A percentile compares a stretch with the other conserved stretches of the same genome.
Evolutionary conservation across 371 early-diverging fungal species (phyloP).

Genomic region (Syncephalis plumigaleata): DNA sequence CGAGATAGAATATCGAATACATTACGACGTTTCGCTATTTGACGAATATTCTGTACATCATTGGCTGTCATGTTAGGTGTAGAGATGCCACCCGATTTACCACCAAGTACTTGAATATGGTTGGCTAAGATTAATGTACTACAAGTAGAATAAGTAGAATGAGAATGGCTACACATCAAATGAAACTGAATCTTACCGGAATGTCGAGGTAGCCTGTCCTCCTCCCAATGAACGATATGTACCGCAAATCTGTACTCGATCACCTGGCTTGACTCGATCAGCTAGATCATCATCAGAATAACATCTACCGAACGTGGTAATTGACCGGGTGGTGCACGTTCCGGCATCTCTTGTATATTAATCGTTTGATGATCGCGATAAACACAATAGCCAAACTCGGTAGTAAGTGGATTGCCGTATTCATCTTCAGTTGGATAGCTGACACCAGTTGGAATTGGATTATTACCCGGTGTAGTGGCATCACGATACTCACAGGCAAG

Average conservation of each 20-base stretch:
- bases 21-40: slow-evolving; percentile 48
- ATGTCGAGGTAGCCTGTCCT: slow-evolving; percentile 63
- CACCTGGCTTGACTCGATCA: slow-evolving; percentile 96
- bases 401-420: slow-evolving; percentile 77
- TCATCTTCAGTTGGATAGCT: slow-evolving; percentile 82
- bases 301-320: slow-evolving; percentile 94
- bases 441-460: slow-evolving; percentile 44
- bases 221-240: slow-evolving; percentile 82
- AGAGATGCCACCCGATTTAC: slow-evolving; percentile 45
- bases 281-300: slow-evolving; percentile 97
- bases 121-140: slow-evolving; percentile 89
- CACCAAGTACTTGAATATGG: slow-evolving; percentile 65
- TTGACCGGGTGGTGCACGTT: slow-evolving; percentile 95
- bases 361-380: slow-evolving; percentile 95
- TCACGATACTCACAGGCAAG: slow-evolving; percentile 86
- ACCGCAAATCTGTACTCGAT: slow-evolving; percentile 92
- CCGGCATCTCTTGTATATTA: slow-evolving; percentile 99
- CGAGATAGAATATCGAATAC: slow-evolving; percentile 69
- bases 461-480: slow-evolving; percentile 25
- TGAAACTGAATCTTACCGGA: slow-evolving; percentile 31
- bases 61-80: slow-evolving; percentile 44
- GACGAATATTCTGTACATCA: slow-evolving; percentile 72
- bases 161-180: neutral
- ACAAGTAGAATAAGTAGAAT: neutral
- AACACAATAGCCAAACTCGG: slow-evolving; percentile 89